These are phyloP conservation scores for Piper longum DNA, from an alignment of 164 flowering plant genomes.

Conservation along the genomic window DNA sequence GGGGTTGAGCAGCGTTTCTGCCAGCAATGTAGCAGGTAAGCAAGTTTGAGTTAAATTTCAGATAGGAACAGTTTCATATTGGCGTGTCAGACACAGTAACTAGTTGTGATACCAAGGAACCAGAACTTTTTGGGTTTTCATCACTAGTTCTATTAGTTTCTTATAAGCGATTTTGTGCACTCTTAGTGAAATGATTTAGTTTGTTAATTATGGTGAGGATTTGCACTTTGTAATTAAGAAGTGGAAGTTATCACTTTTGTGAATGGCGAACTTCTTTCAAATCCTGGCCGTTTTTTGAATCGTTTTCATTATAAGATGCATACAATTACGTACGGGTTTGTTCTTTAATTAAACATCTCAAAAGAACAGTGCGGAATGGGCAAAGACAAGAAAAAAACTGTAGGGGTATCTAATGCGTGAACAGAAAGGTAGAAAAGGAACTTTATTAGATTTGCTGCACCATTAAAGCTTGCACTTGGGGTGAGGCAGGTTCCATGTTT, in stretches of 20 bases:
- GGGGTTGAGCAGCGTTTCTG: slow-evolving; percentile 80
- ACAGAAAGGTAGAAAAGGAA: not conserved
- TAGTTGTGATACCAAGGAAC: not conserved
- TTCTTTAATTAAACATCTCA: no score
- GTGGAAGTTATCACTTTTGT: no score
- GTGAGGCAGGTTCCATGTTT: slow-evolving; percentile 47
- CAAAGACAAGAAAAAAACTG: not conserved
- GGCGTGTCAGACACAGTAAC: not conserved
- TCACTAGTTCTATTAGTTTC: no score
- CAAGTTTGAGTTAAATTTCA: not conserved
- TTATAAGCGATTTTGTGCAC: no score
- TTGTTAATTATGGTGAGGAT: no score
- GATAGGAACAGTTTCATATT: not conserved
- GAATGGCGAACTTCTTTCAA: no score
- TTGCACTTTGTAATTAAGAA: no score
- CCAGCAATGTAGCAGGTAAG: slow-evolving; percentile 88
- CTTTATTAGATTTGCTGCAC: not conserved
- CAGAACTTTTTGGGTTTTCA: no score
- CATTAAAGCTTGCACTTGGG: not conserved
- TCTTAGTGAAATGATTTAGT: no score
- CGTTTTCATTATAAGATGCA: not conserved
- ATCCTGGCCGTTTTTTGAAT: no score
- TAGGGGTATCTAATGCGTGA: not conserved
- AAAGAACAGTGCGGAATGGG: not conserved
- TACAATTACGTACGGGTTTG: not conserved